phyloP scores from a whole-genome alignment of 139 green algal genomes.

The Edaphochlamys debaryana region DNA sequence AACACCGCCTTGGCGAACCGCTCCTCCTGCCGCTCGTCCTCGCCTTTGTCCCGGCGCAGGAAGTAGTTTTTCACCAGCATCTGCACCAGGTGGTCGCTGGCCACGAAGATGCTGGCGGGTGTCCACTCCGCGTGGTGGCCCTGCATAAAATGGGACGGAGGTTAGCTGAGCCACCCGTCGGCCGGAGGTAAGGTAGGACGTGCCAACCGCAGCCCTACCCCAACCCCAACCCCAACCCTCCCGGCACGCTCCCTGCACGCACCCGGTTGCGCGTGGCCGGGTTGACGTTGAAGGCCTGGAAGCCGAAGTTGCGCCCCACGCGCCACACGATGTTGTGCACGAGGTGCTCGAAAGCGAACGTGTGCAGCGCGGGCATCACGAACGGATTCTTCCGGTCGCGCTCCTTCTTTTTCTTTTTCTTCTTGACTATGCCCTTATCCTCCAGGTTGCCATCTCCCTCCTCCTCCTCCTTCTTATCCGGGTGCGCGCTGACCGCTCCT shows the following conservation, averaged over 20 bases:
- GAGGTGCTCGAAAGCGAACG: conserved; percentile 43
- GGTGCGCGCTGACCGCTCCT: not conserved
- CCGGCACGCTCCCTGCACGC: not conserved
- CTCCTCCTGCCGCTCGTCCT: conserved; percentile 50
- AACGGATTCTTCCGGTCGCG: conserved; percentile 26
- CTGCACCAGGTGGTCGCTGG: conserved; percentile 75
- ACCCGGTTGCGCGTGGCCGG: conserved; percentile 54
- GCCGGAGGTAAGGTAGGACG: too few species aligned
- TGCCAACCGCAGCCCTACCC: too few species aligned
- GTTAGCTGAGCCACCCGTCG: not conserved
- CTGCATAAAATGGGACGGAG: too few species aligned
- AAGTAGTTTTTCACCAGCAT: conserved; percentile 75
- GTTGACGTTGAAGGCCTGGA: conserved; percentile 83
- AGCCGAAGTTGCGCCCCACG: conserved; percentile 76
- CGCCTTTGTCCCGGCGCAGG: conserved; percentile 50
- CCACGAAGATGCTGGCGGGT: conserved; percentile 76
- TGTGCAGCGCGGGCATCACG: conserved; percentile 43
- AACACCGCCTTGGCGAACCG: conserved; percentile 60
- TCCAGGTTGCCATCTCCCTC: not conserved
- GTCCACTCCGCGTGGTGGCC: conserved; percentile 53
- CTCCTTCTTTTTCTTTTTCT: conserved; percentile 32
- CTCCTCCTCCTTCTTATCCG: not conserved
- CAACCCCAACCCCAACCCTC: too few species aligned
- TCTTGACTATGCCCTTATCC: conserved; percentile 18
- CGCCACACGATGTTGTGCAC: conserved; percentile 67